Percentiles rank a stretch among this genome's conserved stretches.
These are phyloP conservation scores for Suillus subaureus DNA, from an alignment of 768 basidiomycete species.

Conservation along the genomic window DNA sequence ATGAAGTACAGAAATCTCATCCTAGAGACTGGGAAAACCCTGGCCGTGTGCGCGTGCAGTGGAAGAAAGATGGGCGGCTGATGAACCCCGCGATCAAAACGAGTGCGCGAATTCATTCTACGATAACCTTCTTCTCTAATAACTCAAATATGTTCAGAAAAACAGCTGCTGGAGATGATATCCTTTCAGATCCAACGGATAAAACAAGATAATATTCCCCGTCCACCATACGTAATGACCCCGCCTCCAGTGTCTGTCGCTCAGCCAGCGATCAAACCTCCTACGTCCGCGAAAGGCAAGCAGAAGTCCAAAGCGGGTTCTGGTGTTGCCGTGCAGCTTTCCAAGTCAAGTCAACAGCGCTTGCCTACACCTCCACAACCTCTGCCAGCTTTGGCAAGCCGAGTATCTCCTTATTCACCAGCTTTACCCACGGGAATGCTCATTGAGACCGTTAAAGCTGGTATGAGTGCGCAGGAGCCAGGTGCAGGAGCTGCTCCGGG, in stretches of 20 bases:
- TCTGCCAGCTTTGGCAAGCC: constrained; percentile 67
- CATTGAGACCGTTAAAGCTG: constrained; percentile 83
- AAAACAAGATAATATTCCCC: constrained; percentile 72
- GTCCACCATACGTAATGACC: constrained; percentile 56
- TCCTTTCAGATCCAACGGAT: constrained; percentile 69
- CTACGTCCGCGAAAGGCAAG: constrained; percentile 49
- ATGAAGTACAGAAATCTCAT: constrained; percentile 89
- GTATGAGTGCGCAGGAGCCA: constrained; percentile 69
- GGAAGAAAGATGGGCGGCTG: constrained; percentile 77
- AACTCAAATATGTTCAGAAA: constrained; percentile 50
- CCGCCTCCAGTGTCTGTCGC: constrained; percentile 31
- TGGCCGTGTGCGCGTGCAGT: constrained; percentile 90
- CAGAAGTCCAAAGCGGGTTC: constrained; percentile 50
- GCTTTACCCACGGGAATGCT: constrained; percentile 76
- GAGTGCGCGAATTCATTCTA: constrained; percentile 50
- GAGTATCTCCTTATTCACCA: constrained; percentile 82
- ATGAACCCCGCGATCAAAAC: constrained; percentile 72
- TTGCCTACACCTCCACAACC: constrained; percentile 79
- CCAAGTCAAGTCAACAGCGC: constrained; percentile 41
- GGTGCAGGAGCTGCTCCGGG: constrained; percentile 39
- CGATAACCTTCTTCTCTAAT: not conserved
- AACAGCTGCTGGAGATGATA: constrained; percentile 76
- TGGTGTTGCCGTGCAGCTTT: constrained; percentile 28
- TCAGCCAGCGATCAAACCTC: constrained; percentile 32
- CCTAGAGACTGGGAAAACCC: constrained; percentile 99